Percentiles rank a stretch among this genome's conserved stretches.
phyloP scores from a whole-genome alignment of 2,329 filamentous ascomycete species.

The Pseudomassariella vexata region DNA sequence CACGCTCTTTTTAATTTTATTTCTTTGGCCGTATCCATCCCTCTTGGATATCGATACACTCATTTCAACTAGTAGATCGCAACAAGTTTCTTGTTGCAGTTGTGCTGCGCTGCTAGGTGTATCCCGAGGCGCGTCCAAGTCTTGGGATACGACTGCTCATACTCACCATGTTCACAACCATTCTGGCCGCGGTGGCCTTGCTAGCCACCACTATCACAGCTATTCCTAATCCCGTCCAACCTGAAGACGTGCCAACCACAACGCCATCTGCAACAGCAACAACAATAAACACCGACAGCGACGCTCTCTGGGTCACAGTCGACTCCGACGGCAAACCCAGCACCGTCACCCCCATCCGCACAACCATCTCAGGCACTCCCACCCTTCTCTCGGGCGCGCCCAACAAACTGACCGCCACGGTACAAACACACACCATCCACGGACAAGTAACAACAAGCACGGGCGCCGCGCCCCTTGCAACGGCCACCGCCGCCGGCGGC shows the following conservation, averaged over 20 bases:
- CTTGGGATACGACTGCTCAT: no score
- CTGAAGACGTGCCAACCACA: no score
- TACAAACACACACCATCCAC: constrained; percentile 26
- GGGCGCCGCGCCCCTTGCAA: constrained; percentile 37
- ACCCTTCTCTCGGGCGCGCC: constrained; percentile 31
- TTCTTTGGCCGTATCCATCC: no score
- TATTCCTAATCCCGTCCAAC: constrained; percentile 13
- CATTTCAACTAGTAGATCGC: no score
- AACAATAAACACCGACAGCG: constrained; percentile 24
- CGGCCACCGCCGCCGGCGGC: constrained; percentile 34
- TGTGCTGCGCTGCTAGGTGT: no score
- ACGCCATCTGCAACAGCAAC: constrained; percentile 10
- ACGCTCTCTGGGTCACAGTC: constrained; percentile 47
- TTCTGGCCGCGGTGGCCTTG: constrained; percentile 14
- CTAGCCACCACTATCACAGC: constrained; percentile 18
- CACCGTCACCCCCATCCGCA: constrained; percentile 44
- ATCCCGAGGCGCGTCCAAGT: no score
- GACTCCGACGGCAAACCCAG: constrained; percentile 38
- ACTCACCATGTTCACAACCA: constrained; percentile 14
- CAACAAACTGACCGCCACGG: constrained; percentile 34
- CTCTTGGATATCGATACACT: no score
- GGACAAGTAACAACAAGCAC: constrained; percentile 28
- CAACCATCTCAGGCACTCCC: constrained; percentile 39
- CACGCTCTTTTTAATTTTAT: no score
- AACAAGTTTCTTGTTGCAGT: no score